Evolutionary conservation across 2,329 filamentous ascomycete genomes (phyloP).

Genomic region (Zalaria sp.): DNA sequence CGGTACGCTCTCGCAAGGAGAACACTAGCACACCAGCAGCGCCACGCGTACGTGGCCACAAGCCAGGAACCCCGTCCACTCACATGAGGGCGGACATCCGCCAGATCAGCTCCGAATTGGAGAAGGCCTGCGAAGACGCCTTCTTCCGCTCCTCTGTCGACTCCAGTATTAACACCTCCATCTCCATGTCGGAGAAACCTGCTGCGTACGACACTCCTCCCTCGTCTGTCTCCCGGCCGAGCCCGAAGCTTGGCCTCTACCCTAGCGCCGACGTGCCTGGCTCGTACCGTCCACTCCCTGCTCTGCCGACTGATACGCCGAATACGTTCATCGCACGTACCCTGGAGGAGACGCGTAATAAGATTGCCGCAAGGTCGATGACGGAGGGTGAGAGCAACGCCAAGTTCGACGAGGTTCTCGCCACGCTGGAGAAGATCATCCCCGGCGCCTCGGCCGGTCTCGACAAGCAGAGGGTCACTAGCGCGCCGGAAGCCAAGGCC

Average conservation of each 20-base stretch:
- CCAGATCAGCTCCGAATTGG: slow-evolving; percentile 71
- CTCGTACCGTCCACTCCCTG: slow-evolving; percentile 29
- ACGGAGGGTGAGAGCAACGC: slow-evolving; percentile 31
- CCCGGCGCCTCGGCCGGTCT: slow-evolving; percentile 9
- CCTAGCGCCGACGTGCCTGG: slow-evolving; percentile 16
- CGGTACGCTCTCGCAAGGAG: slow-evolving; percentile 21
- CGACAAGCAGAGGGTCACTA: slow-evolving; percentile 26
- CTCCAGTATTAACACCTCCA: slow-evolving; percentile 27
- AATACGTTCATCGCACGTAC: slow-evolving; percentile 40
- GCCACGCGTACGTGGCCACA: slow-evolving; percentile 21
- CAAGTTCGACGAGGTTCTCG: slow-evolving; percentile 46
- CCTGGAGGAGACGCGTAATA: slow-evolving; percentile 43
- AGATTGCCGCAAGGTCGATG: slow-evolving; percentile 38
- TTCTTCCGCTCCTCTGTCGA: slow-evolving; percentile 58
- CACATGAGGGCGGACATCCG: slow-evolving; percentile 64
- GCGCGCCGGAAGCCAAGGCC: slow-evolving; percentile 26
- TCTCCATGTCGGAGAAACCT: slow-evolving; percentile 24
- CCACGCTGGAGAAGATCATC: slow-evolving; percentile 22
- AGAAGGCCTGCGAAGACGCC: slow-evolving; percentile 81
- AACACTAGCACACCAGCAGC: slow-evolving; percentile 12
- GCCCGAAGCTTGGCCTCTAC: slow-evolving; percentile 1
- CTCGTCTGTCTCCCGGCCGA: slow-evolving; percentile 27
- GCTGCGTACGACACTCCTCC: slow-evolving; percentile 36
- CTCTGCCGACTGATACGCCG: slow-evolving; percentile 31
- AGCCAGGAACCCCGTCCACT: slow-evolving; percentile 29